phyloP scores from a whole-genome alignment of 1,284 basidiomycete species.

The Exobasidium cylindrosporum region DNA sequence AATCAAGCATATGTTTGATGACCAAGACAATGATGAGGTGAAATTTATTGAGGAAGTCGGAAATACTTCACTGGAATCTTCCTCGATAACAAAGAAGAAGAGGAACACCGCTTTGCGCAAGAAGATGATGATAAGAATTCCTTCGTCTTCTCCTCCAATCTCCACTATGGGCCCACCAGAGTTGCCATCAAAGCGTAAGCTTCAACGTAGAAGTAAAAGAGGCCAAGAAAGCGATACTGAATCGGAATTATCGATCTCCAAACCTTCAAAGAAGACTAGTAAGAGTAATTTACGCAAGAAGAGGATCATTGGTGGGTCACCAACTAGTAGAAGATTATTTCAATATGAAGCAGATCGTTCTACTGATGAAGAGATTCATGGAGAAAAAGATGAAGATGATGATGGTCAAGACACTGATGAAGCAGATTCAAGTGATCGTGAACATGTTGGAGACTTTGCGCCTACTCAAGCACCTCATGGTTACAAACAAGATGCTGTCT shows the following conservation, averaged over 20 bases:
- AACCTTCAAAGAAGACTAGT: slow-evolving; percentile 11
- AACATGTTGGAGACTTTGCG: slow-evolving; percentile 62
- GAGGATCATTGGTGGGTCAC: slow-evolving; percentile 46
- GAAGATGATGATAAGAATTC: neutral
- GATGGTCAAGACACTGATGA: slow-evolving; percentile 60
- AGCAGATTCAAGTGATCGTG: slow-evolving; percentile 64
- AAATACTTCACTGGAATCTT: neutral
- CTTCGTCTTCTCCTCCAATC: neutral
- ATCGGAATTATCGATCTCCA: neutral
- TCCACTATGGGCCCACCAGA: neutral
- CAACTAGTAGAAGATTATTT: slow-evolving; percentile 61
- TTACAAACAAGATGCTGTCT: slow-evolving; percentile 56
- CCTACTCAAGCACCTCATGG: slow-evolving; percentile 72
- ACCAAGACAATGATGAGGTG: neutral
- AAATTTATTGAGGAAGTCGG: neutral
- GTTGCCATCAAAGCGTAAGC: neutral
- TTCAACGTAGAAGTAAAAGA: slow-evolving; percentile 2
- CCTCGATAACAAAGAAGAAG: neutral
- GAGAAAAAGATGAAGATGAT: slow-evolving; percentile 58
- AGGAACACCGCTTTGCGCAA: neutral
- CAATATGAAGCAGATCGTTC: slow-evolving; percentile 70
- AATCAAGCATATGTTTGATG: neutral
- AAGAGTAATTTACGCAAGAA: no score
- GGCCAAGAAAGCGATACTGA: neutral
- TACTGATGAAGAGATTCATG: slow-evolving; percentile 68